A percentile compares a stretch with the other conserved stretches of the same genome.
Evolutionary conservation across 1,139 yeast species (phyloP).

Genomic region (Suhomyces atakaporum): DNA sequence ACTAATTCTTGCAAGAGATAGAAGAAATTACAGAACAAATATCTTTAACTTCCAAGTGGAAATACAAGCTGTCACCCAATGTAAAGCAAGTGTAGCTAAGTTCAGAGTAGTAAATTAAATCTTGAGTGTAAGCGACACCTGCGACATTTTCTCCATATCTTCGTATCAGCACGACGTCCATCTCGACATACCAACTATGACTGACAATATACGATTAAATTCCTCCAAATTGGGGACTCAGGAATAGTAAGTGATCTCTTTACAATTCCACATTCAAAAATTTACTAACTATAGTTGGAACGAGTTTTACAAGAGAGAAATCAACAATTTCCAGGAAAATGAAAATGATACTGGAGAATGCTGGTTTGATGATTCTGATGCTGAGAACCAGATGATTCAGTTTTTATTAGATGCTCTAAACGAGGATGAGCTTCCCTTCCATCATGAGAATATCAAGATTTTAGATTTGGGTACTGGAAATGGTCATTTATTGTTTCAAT

Average conservation of each 20-base stretch:
- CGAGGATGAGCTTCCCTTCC: constrained; percentile 25
- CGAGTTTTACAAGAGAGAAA: constrained; percentile 74
- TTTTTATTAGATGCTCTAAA: constrained; percentile 48
- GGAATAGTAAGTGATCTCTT: constrained; percentile 49
- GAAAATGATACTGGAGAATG: constrained; percentile 89
- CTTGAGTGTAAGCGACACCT: too few relatives aligned
- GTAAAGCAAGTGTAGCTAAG: too few relatives aligned
- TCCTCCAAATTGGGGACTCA: constrained; percentile 77
- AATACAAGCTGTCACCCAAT: too few relatives aligned
- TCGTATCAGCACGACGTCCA: too few relatives aligned
- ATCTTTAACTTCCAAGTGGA: too few relatives aligned
- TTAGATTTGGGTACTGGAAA: constrained; percentile 95
- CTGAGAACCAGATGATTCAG: constrained; percentile 77
- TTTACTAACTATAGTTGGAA: constrained; percentile 67
- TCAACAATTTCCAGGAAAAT: constrained; percentile 66
- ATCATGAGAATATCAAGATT: constrained; percentile 39
- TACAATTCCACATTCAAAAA: not conserved
- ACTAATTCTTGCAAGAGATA: too few relatives aligned
- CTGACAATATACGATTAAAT: constrained; percentile 60
- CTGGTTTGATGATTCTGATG: constrained; percentile 94
- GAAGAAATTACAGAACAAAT: too few relatives aligned
- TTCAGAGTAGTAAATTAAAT: too few relatives aligned
- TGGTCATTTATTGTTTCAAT: constrained; percentile 79
- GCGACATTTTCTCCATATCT: not conserved
- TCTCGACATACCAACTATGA: constrained; percentile 18